Evolutionary conservation across 805 yeast species (phyloP).

Genomic region (Saccharomycopsis fibuligera): DNA sequence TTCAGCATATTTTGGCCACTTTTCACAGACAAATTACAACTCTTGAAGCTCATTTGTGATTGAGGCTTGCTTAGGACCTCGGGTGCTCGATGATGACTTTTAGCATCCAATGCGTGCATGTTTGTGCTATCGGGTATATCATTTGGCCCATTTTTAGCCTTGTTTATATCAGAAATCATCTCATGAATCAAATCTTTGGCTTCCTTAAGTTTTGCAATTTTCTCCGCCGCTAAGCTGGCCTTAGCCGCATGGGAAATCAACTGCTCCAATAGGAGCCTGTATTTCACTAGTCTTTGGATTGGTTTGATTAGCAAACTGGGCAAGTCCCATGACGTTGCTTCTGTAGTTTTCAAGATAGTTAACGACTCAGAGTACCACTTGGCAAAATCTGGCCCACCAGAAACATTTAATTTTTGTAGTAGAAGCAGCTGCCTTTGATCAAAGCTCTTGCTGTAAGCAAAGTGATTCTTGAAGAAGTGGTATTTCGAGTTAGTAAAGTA

Average conservation of each 20-base stretch:
- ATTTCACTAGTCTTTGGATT: conserved; percentile 37
- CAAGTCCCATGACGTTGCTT: conserved; percentile 35
- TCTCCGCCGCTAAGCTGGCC: neutral
- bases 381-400: conserved; percentile 24
- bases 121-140: too few species aligned
- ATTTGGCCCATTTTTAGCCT: neutral
- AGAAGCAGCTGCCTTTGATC: conserved; percentile 22
- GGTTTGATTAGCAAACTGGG: conserved; percentile 38
- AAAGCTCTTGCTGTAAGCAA: conserved; percentile 28
- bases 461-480: conserved; percentile 29
- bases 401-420: conserved; percentile 25
- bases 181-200: neutral
- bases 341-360: conserved; percentile 22
- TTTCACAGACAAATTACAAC: neutral
- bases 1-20: neutral
- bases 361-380: conserved; percentile 31
- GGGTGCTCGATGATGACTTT: too few species aligned
- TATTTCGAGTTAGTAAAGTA: conserved; percentile 19
- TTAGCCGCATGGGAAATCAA: neutral
- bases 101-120: too few species aligned
- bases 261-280: conserved; percentile 22
- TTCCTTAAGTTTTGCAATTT: neutral
- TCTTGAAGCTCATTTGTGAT: neutral
- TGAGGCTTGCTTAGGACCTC: too few species aligned
- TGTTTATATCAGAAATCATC: neutral